These are phyloP conservation scores for Populus nigra DNA, from an alignment of 345 rosid species.

Conservation along the genomic window DNA sequence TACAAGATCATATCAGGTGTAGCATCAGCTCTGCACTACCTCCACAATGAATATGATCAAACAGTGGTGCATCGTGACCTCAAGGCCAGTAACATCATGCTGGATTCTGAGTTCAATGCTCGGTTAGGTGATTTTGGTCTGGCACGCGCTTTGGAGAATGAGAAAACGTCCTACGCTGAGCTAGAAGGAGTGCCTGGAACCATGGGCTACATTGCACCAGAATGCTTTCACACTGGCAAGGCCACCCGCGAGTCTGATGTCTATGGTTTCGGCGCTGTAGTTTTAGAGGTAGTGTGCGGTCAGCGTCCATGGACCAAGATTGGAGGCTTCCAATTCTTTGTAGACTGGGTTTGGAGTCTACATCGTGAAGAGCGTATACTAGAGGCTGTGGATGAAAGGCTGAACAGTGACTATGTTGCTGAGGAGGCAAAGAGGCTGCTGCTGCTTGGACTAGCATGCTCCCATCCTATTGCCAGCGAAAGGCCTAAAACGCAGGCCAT, in stretches of 20 bases:
- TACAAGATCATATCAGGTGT: conserved; percentile 49
- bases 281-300: conserved; percentile 57
- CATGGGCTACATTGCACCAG: conserved; percentile 56
- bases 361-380: conserved; percentile 43
- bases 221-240: conserved; percentile 55
- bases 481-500: conserved; percentile 47
- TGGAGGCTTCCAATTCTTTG: conserved; percentile 30
- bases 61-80: conserved; percentile 66
- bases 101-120: conserved; percentile 54
- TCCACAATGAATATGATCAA: conserved; percentile 58
- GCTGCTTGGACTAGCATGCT: conserved; percentile 48
- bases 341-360: conserved; percentile 60
- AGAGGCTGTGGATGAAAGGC: conserved; percentile 48
- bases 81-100: conserved; percentile 61
- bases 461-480: conserved; percentile 46
- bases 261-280: conserved; percentile 54
- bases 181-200: conserved; percentile 52
- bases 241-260: conserved; percentile 62
- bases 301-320: conserved; percentile 44
- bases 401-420: conserved; percentile 26
- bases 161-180: conserved; percentile 52
- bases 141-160: conserved; percentile 53
- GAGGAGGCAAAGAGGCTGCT: conserved; percentile 48
- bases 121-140: conserved; percentile 60
- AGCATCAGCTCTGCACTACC: conserved; percentile 54